These are phyloP conservation scores for Oenanthe javanica DNA, from an alignment of 140 eudicot genomes.

Conservation along the genomic window DNA sequence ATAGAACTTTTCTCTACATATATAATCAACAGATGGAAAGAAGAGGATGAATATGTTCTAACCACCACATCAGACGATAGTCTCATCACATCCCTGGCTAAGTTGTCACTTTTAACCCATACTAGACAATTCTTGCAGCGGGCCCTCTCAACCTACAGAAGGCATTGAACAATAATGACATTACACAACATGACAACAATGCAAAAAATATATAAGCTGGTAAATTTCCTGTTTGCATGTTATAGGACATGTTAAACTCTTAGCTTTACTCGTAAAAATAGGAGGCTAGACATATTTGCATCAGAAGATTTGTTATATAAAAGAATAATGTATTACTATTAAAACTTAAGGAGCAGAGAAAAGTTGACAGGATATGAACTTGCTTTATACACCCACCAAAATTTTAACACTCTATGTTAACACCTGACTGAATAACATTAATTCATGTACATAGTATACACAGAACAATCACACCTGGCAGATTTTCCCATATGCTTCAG, in stretches of 20 bases:
- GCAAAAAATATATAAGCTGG: neutral
- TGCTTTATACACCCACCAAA: neutral
- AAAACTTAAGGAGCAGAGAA: neutral
- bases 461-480: neutral
- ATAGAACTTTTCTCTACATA: neutral
- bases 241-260: neutral
- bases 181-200: neutral
- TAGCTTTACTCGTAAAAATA: neutral
- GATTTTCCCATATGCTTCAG: neutral
- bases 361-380: neutral
- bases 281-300: neutral
- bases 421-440: neutral
- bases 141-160: slow-evolving; percentile 65
- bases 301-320: neutral
- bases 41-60: slow-evolving; percentile 14
- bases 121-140: slow-evolving; percentile 73
- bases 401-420: neutral
- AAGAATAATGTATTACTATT: neutral
- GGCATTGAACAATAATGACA: slow-evolving; percentile 3
- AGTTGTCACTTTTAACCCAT: slow-evolving; percentile 89
- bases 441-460: neutral
- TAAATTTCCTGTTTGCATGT: neutral
- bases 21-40: neutral
- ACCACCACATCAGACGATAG: slow-evolving; percentile 61
- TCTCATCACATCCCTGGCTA: slow-evolving; percentile 63